These are phyloP conservation scores for Solanum piurae DNA, from an alignment of 257 asterid species.

Conservation along the genomic window DNA sequence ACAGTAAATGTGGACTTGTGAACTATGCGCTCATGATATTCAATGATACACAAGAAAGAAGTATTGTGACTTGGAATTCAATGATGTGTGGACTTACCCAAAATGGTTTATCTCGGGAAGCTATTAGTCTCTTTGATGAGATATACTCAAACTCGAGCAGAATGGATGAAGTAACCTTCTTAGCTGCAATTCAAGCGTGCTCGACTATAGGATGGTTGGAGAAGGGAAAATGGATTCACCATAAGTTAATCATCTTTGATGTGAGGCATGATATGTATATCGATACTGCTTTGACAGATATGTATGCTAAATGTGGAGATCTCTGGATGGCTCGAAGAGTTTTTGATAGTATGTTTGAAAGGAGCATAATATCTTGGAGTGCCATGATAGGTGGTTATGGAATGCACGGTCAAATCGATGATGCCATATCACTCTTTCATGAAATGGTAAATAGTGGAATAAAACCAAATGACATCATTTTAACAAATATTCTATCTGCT, in stretches of 20 bases:
- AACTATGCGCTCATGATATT: conserved; percentile 43
- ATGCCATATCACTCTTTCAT: conserved; percentile 39
- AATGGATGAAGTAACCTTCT: conserved; percentile 70
- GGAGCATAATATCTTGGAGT: conserved; percentile 72
- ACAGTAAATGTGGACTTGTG: conserved; percentile 54
- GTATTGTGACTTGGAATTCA: conserved; percentile 74
- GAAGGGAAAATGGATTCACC: conserved; percentile 82
- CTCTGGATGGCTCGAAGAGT: conserved; percentile 48
- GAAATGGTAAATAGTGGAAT: conserved; percentile 53
- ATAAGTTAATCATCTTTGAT: conserved; percentile 47
- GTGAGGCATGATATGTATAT: conserved; percentile 40
- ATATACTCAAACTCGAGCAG: conserved; percentile 29
- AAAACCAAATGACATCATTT: conserved; percentile 53
- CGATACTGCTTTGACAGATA: conserved; percentile 51
- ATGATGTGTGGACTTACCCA: conserved; percentile 71
- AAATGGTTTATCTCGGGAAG: conserved; percentile 53
- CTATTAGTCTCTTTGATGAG: conserved; percentile 44
- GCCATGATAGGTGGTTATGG: conserved; percentile 73
- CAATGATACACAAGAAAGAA: conserved; percentile 12
- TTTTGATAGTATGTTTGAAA: conserved; percentile 42
- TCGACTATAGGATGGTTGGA: conserved; percentile 47
- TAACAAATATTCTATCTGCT: conserved; percentile 71
- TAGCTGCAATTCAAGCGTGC: conserved; percentile 76
- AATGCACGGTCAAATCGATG: conserved; percentile 59
- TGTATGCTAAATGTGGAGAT: conserved; percentile 88